Evolutionary conservation across 1,139 yeast species (phyloP).

Genomic region (Candida sanyaensis): DNA sequence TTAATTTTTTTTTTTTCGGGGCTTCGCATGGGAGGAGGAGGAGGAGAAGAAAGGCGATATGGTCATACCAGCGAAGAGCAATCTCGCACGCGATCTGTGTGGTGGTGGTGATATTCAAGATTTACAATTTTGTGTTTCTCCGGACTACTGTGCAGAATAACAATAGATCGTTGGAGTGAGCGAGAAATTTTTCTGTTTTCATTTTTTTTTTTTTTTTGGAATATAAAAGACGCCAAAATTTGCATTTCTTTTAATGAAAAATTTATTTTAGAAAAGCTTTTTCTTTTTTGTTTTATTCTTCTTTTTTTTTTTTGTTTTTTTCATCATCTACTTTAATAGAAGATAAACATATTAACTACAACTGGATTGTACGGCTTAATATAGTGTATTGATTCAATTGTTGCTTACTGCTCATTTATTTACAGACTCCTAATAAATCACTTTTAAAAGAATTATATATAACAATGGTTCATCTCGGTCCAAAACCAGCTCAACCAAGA

Average conservation of each 20-base stretch:
- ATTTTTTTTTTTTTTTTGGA: neutral
- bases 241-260: neutral
- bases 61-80: no score
- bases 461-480: slow-evolving; percentile 80
- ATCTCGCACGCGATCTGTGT: no score
- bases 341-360: neutral
- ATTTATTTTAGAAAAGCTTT: neutral
- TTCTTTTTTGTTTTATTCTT: neutral
- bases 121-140: neutral
- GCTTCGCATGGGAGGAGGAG: no score
- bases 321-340: neutral
- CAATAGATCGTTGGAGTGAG: neutral
- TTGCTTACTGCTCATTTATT: neutral
- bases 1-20: neutral
- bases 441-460: neutral
- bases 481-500: slow-evolving; percentile 80
- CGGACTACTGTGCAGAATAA: neutral
- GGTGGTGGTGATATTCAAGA: no score
- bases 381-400: neutral
- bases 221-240: neutral
- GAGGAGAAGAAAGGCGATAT: no score
- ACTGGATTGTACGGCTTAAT: slow-evolving; percentile 1
- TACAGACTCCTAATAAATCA: neutral
- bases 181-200: neutral
- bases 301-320: neutral